Conservation (phyloP, 148 eudicot genomes). For the Amaranthus hypochondriacus region DNA sequence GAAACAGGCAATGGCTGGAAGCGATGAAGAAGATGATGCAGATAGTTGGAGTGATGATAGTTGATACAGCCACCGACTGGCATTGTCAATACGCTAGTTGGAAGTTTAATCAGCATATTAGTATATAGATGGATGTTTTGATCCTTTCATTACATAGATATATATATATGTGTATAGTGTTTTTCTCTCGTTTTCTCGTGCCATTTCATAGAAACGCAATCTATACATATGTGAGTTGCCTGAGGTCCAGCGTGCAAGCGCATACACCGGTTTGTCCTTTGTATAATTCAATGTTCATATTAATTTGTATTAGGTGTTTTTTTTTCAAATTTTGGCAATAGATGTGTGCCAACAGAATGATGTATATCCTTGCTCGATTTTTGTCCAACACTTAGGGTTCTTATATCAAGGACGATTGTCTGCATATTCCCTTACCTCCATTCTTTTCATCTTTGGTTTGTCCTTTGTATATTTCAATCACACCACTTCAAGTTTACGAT, state of each 20-base stretch:
- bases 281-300: conserved; percentile 10
- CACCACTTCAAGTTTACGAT: too few relatives aligned
- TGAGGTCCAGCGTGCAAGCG: conserved; percentile 23
- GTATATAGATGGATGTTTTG: conserved; percentile 23
- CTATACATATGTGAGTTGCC: conserved; percentile 9
- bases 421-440: background rate
- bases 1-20: conserved; percentile 85
- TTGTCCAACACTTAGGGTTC: background rate
- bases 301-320: conserved; percentile 9
- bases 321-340: conserved; percentile 15
- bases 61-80: conserved; percentile 19
- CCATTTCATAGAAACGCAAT: conserved; percentile 1
- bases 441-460: too few relatives aligned
- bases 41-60: conserved; percentile 94
- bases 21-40: conserved; percentile 83
- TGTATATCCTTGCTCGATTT: conserved; percentile 1
- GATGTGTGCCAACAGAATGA: background rate
- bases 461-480: too few relatives aligned
- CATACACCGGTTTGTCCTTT: background rate
- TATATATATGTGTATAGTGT: conserved; percentile 25
- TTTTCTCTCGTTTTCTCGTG: background rate
- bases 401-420: background rate
- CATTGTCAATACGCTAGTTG: conserved; percentile 14
- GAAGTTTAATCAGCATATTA: background rate
- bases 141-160: conserved; percentile 8